These are phyloP conservation scores for Vitis riparia DNA, from an alignment of 164 flowering plant species.

Conservation along the genomic window DNA sequence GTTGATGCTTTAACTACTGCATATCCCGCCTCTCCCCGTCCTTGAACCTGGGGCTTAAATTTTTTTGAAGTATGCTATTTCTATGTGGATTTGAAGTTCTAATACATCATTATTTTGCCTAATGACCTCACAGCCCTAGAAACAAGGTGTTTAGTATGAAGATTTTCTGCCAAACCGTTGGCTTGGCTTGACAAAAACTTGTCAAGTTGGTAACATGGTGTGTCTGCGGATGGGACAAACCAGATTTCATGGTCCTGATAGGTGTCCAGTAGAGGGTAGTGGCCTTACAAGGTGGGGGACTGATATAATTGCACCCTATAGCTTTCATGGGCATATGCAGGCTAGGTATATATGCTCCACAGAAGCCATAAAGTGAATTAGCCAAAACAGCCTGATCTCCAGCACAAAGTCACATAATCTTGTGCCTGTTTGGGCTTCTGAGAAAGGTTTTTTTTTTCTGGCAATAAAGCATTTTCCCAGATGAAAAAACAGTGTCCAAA, in stretches of 20 bases:
- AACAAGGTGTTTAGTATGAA: no score
- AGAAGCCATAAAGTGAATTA: not conserved
- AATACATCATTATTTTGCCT: no score
- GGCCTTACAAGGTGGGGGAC: constrained; percentile 14
- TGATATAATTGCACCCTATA: constrained; percentile 3
- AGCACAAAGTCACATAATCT: not conserved
- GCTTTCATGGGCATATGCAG: constrained; percentile 4
- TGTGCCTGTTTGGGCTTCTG: constrained; percentile 2
- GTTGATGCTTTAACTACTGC: no score
- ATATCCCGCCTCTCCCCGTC: no score
- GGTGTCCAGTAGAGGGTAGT: not conserved
- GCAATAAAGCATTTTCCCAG: not conserved
- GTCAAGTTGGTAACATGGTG: not conserved
- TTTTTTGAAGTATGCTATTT: no score
- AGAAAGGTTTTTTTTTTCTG: constrained; percentile 1
- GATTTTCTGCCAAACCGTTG: no score
- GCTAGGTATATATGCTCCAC: not conserved
- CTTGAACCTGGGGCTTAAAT: not conserved
- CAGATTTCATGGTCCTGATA: not conserved
- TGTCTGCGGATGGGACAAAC: not conserved
- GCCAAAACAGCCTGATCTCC: constrained; percentile 6
- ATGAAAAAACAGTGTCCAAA: not conserved
- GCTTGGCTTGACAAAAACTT: no score
- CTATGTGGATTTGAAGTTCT: no score
- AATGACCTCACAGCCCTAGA: no score